A percentile compares a stretch with the other conserved stretches of the same genome.
These are phyloP conservation scores for Priceomyces medius DNA, from an alignment of 805 yeast genomes.

Conservation along the genomic window DNA sequence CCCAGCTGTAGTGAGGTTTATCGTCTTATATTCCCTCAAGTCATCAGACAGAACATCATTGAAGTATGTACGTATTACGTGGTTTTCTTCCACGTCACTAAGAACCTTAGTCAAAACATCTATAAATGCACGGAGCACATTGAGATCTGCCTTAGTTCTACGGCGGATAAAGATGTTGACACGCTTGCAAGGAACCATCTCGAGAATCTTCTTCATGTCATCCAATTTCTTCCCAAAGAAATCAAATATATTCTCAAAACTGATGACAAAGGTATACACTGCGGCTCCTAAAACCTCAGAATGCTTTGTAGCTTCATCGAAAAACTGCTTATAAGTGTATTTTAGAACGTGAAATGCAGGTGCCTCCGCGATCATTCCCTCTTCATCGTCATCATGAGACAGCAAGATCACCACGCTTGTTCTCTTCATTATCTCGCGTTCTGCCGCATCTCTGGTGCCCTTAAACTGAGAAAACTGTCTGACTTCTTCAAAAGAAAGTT, in stretches of 20 bases:
- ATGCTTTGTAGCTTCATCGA: neutral
- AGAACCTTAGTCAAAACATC: neutral
- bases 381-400: neutral
- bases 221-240: conserved; percentile 1
- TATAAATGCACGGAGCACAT: conserved; percentile 1
- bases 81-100: neutral
- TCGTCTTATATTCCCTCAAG: conserved; percentile 3
- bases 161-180: conserved; percentile 2
- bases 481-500: conserved; percentile 3
- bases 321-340: neutral
- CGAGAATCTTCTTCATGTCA: neutral
- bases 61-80: neutral
- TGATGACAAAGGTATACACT: neutral
- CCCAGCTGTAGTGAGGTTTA: neutral
- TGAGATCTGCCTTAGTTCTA: neutral
- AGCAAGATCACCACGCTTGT: conserved; percentile 1
- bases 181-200: neutral
- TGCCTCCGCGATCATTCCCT: neutral
- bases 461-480: conserved; percentile 3
- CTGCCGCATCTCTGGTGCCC: neutral
- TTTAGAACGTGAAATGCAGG: neutral
- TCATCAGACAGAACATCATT: conserved; percentile 1
- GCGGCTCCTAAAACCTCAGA: neutral
- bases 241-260: conserved; percentile 1
- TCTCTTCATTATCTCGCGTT: conserved; percentile 2